Evolutionary conservation across 805 yeast genomes (phyloP), one percentile per base, ranked within the genome.

Genomic region (Hanseniaspora taiwanica): DNA sequence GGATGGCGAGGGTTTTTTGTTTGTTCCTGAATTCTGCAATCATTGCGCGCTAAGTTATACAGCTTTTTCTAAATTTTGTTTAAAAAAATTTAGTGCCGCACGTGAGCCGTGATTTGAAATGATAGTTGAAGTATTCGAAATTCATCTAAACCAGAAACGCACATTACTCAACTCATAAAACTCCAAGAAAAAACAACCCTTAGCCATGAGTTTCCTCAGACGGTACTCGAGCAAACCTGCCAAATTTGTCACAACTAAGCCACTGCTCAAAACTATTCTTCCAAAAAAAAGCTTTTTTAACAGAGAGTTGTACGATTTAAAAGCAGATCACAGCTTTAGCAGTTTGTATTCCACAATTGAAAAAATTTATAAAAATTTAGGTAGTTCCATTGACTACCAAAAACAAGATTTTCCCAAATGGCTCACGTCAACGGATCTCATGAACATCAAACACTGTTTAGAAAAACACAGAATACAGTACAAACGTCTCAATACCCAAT

Each of bases 401-500:
- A 46, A 27, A 29, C 58, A 62, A 18, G 44, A 40, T 21, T 47
- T 71, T 4, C 83, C 84, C 1, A 43, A 47, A 1, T 71, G 66
- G 39, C 63, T 76, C 29, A 56, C 52, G 9, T 74, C 81, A 0
- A 56, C 63, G 1, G 87, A 81, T 46, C 61, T 85, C 41, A 71
- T 83, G 73, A 54, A 69, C 3, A 74, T 83, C 63, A 83, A 82
- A 54, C 67, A 70, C 21, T 76, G 81, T 0, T 59, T 86, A 21
- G 76, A 74, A 36, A 74, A 72, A 39, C 65, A 81, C 39, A 58
- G 95, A 34, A 63, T 60, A 5, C 67, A 71, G 25, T 74, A 87
- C 1, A 77, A 78, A 43, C 64, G 78, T 0, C 64, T 72, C 2
- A 77, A 80, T 48, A 68, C 54, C 39, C 62, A 75, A 44, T 59